Conservation (phyloP, 768 basidiomycete genomes). For the Russula virescens region DNA sequence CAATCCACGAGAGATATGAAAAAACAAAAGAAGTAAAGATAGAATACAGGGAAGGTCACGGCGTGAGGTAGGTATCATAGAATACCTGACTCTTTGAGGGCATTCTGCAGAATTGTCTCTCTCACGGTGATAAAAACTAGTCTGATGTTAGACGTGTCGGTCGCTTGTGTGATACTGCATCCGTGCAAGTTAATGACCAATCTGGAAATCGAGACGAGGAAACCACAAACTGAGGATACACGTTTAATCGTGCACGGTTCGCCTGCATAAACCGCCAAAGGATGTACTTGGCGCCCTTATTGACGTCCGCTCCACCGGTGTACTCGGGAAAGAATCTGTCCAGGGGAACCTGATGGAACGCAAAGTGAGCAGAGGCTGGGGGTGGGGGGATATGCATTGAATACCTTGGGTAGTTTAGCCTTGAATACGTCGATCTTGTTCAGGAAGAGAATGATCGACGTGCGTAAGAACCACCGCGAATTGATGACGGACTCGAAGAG, state of each 20-base stretch:
- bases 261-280: constrained; percentile 94
- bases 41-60: constrained; percentile 15
- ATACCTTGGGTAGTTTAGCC: constrained; percentile 56
- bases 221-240: constrained; percentile 80
- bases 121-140: constrained; percentile 85
- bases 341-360: constrained; percentile 51
- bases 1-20: constrained; percentile 14
- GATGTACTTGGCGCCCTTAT: constrained; percentile 92
- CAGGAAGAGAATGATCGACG: constrained; percentile 60
- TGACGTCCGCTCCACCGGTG: constrained; percentile 82
- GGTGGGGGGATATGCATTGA: no score
- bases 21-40: constrained; percentile 15
- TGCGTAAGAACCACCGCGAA: constrained; percentile 68
- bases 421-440: constrained; percentile 78
- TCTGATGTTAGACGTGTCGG: constrained; percentile 78
- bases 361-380: not conserved
- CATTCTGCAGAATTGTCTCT: constrained; percentile 90
- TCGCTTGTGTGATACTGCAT: constrained; percentile 74
- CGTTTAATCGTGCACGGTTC: constrained; percentile 74
- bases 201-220: not conserved
- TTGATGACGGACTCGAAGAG: constrained; percentile 77
- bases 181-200: not conserved
- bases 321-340: constrained; percentile 83
- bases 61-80: constrained; percentile 36
- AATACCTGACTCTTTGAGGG: constrained; percentile 79